Evolutionary conservation across 306 rosid species (phyloP).

Genomic region (Sicyos baderoa): DNA sequence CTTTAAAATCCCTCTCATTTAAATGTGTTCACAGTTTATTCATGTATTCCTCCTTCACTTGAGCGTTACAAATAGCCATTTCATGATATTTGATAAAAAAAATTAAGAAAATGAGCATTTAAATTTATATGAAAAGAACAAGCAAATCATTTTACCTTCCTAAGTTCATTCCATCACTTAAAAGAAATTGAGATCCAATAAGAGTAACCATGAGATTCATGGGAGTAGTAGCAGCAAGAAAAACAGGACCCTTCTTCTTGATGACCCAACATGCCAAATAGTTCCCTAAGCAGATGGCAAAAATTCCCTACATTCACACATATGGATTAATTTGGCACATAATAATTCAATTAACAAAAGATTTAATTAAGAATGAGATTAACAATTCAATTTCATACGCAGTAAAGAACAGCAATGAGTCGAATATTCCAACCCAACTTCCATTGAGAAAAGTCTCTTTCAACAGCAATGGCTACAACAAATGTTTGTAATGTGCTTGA

Average conservation of each 20-base stretch:
- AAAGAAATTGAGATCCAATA: constrained; percentile 12
- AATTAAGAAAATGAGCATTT: too few relatives aligned
- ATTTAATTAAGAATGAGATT: too few relatives aligned
- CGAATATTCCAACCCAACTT: constrained; percentile 57
- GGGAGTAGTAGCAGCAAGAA: constrained; percentile 11
- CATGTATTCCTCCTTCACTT: too few relatives aligned
- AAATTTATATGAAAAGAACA: too few relatives aligned
- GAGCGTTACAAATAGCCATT: too few relatives aligned
- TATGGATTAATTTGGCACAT: too few relatives aligned
- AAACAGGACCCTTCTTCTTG: constrained; percentile 17
- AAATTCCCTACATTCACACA: too few relatives aligned
- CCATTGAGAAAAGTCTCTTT: constrained; percentile 59
- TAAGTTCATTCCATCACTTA: not conserved
- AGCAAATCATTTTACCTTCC: constrained; percentile 5
- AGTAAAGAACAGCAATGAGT: constrained; percentile 54
- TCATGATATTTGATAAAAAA: too few relatives aligned
- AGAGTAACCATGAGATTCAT: constrained; percentile 14
- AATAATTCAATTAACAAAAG: too few relatives aligned
- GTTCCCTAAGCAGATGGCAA: not conserved
- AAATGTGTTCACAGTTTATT: too few relatives aligned
- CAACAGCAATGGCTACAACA: constrained; percentile 50
- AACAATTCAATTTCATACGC: constrained; percentile 25
- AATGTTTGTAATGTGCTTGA: constrained; percentile 60
- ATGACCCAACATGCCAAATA: constrained; percentile 8
- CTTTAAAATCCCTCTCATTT: too few relatives aligned